phyloP scores from a whole-genome alignment of 192 early-diverging fungal species.

The Geranomyces michiganensis region DNA sequence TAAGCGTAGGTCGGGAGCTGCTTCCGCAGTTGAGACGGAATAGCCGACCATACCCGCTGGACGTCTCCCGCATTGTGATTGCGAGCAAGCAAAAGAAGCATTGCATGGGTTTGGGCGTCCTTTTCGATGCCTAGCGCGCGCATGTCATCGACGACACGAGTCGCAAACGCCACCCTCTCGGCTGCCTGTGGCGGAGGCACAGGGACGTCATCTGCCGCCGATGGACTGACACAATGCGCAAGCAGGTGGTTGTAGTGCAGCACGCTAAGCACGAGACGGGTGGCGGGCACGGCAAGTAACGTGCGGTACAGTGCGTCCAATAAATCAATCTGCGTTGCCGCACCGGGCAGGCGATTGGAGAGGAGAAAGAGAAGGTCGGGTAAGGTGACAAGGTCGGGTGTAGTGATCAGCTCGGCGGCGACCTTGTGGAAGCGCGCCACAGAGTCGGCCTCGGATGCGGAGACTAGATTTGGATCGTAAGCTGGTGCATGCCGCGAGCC shows the following conservation, averaged over 20 bases:
- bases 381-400: conserved; percentile 5
- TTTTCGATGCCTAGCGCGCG: background rate
- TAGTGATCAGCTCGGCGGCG: background rate
- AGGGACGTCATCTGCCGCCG: background rate
- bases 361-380: conserved; percentile 23
- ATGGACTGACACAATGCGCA: conserved; percentile 9
- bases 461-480: too few species aligned
- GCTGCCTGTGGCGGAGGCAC: background rate
- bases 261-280: conserved; percentile 18
- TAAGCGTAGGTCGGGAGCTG: conserved; percentile 7
- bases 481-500: too few species aligned
- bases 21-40: background rate
- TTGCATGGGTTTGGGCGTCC: conserved; percentile 11
- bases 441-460: background rate
- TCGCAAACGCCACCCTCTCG: background rate
- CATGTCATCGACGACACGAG: conserved; percentile 2
- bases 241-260: conserved; percentile 24
- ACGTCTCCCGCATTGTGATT: background rate
- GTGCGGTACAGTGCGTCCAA: conserved; percentile 12
- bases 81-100: background rate
- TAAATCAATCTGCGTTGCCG: background rate
- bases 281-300: conserved; percentile 15
- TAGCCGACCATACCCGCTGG: background rate
- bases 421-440: background rate
- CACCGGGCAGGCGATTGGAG: background rate